Evolutionary conservation across 73 alveolate species (phyloP).

Genomic region (Blepharisma stoltei): DNA sequence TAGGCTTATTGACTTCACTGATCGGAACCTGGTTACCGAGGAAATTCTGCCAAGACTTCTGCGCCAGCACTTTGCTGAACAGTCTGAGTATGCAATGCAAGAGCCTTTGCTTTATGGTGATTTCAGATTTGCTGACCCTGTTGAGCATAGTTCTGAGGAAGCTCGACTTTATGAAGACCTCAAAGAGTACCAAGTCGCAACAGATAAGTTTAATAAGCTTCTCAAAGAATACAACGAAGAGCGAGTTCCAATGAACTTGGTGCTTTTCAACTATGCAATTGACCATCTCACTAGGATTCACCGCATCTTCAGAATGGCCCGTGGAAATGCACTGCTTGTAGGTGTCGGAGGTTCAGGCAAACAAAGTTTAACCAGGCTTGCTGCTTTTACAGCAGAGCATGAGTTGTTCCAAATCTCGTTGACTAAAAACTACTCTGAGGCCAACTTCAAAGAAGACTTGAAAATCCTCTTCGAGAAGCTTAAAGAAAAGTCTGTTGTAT

Average conservation of each 20-base stretch:
- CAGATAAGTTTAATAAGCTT: conserved; percentile 82
- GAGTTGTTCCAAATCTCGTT: conserved; percentile 91
- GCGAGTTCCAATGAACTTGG: conserved; percentile 97
- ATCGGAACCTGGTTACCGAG: conserved; percentile 51
- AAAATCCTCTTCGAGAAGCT: conserved; percentile 88
- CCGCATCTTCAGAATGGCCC: conserved; percentile 94
- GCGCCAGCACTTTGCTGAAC: conserved; percentile 70
- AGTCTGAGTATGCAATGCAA: conserved; percentile 58
- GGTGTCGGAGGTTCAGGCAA: conserved; percentile 98
- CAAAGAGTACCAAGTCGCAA: conserved; percentile 80
- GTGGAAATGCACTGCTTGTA: conserved; percentile 96
- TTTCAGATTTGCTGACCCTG: conserved; percentile 84
- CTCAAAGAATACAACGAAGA: conserved; percentile 95
- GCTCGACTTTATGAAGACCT: conserved; percentile 95
- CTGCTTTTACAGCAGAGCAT: conserved; percentile 94
- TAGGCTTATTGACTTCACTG: conserved; percentile 71
- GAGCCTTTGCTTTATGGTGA: conserved; percentile 83
- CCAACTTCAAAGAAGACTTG: conserved; percentile 97
- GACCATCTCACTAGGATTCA: conserved; percentile 93
- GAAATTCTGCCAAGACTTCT: conserved; percentile 54
- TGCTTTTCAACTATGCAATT: conserved; percentile 96
- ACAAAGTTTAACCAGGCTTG: conserved; percentile 86
- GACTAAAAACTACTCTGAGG: conserved; percentile 95
- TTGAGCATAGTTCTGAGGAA: conserved; percentile 88
- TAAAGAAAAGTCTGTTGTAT: conserved; percentile 88